phyloP scores from a whole-genome alignment of 2,329 filamentous ascomycete genomes.

The Trichoderma brevicompactum region DNA sequence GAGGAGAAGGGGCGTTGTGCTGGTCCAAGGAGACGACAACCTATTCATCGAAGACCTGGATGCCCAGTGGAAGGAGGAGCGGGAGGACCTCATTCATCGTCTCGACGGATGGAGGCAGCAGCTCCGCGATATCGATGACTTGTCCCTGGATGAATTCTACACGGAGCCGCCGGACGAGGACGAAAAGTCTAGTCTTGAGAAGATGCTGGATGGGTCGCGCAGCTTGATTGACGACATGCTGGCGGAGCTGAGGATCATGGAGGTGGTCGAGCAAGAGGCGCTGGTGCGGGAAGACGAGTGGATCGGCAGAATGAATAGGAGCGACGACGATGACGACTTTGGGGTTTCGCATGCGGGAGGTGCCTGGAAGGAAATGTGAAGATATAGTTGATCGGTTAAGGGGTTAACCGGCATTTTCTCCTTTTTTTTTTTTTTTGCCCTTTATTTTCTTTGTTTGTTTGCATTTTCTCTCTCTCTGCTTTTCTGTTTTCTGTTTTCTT shows the following conservation, averaged over 20 bases:
- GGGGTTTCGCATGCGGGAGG: slow-evolving; percentile 50
- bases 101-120: slow-evolving; percentile 59
- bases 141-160: slow-evolving; percentile 9
- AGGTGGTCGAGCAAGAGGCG: slow-evolving; percentile 62
- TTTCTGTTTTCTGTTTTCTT: not conserved
- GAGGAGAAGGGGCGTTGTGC: slow-evolving; percentile 44
- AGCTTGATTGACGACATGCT: slow-evolving; percentile 62
- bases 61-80: slow-evolving; percentile 62
- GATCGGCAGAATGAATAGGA: slow-evolving; percentile 59
- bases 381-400: not conserved
- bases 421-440: too few species aligned
- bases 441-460: not conserved
- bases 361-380: slow-evolving; percentile 51
- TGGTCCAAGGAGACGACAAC: slow-evolving; percentile 43
- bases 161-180: slow-evolving; percentile 35
- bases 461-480: not conserved
- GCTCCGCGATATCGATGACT: slow-evolving; percentile 48
- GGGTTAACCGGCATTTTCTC: not conserved
- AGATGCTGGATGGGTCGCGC: slow-evolving; percentile 54
- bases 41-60: slow-evolving; percentile 62
- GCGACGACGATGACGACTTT: slow-evolving; percentile 43
- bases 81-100: slow-evolving; percentile 54
- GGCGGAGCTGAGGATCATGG: slow-evolving; percentile 65
- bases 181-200: slow-evolving; percentile 47
- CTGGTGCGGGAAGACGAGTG: slow-evolving; percentile 61